These are phyloP conservation scores for Fistulinella cinereoalba DNA, from an alignment of 1,284 basidiomycete species.

Conservation along the genomic window DNA sequence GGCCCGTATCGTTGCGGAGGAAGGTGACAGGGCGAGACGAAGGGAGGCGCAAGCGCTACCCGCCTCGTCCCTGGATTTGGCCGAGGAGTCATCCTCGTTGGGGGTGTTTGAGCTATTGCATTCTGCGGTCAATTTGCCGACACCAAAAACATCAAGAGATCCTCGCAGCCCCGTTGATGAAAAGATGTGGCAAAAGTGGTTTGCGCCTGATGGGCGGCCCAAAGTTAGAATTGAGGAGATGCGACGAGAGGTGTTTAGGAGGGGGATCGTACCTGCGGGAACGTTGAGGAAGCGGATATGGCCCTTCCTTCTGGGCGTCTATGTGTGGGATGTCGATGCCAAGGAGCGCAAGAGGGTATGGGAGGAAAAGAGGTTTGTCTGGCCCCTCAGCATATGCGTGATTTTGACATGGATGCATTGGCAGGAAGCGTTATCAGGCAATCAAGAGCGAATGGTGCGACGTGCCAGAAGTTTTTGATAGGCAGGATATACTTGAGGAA, in stretches of 20 bases:
- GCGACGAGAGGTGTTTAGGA: constrained; percentile 70
- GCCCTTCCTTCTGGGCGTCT: constrained; percentile 87
- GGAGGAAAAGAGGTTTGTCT: constrained; percentile 60
- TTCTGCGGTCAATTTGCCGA: constrained; percentile 72
- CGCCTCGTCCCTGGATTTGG: constrained; percentile 43
- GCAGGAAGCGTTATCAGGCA: constrained; percentile 63
- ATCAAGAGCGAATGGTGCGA: constrained; percentile 81
- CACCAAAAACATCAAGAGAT: constrained; percentile 70
- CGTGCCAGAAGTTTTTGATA: constrained; percentile 75
- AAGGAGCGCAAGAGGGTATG: constrained; percentile 55
- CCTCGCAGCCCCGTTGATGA: constrained; percentile 71
- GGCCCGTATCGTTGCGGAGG: constrained; percentile 95
- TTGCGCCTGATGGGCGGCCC: constrained; percentile 65
- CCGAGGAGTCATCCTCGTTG: constrained; percentile 69
- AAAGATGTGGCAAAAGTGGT: constrained; percentile 70
- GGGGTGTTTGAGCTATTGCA: constrained; percentile 89
- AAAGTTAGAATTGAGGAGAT: constrained; percentile 66
- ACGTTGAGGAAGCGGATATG: constrained; percentile 71
- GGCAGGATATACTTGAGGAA: constrained; percentile 78
- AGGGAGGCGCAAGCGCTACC: constrained; percentile 70
- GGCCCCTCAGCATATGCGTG: constrained; percentile 5
- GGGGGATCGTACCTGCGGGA: constrained; percentile 59
- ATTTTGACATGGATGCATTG: constrained; percentile 17
- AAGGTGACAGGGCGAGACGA: constrained; percentile 83
- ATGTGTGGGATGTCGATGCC: constrained; percentile 71